phyloP scores from a whole-genome alignment of 2,329 filamentous ascomycete species.

The Hymenoscyphus repandus region DNA sequence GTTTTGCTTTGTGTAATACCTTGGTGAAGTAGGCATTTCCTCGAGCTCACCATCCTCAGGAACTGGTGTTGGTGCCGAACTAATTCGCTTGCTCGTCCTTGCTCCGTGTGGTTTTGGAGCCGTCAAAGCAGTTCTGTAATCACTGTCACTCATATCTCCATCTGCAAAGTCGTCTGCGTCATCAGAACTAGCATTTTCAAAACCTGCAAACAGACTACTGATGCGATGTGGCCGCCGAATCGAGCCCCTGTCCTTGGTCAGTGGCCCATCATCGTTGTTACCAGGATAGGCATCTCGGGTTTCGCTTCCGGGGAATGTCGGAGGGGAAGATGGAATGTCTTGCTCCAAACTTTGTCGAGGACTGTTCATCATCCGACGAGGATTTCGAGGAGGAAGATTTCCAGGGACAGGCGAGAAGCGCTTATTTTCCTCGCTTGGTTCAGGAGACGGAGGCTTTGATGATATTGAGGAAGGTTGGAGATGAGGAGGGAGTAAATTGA shows the following conservation, averaged over 20 bases:
- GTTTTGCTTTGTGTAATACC: conserved; percentile 13
- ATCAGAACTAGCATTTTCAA: conserved; percentile 66
- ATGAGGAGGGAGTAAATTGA: conserved; percentile 69
- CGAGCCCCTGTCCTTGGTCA: conserved; percentile 50
- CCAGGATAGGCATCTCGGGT: conserved; percentile 66
- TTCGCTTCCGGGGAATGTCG: conserved; percentile 32
- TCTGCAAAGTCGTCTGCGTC: conserved; percentile 60
- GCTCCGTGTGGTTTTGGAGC: conserved; percentile 47
- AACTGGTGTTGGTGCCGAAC: conserved; percentile 24
- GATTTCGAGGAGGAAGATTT: conserved; percentile 54
- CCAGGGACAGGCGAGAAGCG: conserved; percentile 48
- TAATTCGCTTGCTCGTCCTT: conserved; percentile 14
- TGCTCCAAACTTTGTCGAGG: conserved; percentile 41
- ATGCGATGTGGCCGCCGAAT: conserved; percentile 66
- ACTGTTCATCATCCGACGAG: conserved; percentile 43
- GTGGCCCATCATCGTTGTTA: conserved; percentile 74
- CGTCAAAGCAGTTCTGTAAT: conserved; percentile 61
- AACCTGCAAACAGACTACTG: conserved; percentile 82
- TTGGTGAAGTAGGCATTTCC: conserved; percentile 13
- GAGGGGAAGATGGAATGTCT: conserved; percentile 44
- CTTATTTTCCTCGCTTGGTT: conserved; percentile 30
- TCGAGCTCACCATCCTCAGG: conserved; percentile 24
- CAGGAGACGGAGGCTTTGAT: conserved; percentile 54
- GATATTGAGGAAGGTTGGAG: conserved; percentile 73
- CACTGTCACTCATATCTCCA: conserved; percentile 58